phyloP scores from a whole-genome alignment of 768 basidiomycete species.

The Lepiota subincarnata region DNA sequence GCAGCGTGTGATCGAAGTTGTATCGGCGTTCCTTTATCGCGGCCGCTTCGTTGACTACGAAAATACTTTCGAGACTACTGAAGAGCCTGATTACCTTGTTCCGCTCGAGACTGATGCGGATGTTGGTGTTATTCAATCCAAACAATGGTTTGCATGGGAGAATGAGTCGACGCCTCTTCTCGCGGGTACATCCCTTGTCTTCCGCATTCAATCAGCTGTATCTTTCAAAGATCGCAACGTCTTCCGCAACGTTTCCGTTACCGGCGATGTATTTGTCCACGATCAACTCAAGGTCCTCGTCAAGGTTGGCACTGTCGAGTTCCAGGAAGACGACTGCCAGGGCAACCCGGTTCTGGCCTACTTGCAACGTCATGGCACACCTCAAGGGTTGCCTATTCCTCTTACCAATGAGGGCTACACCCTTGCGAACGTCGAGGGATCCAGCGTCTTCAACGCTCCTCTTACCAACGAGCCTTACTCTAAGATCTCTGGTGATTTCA shows the following conservation, averaged over 20 bases:
- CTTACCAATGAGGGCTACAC: constrained; percentile 87
- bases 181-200: constrained; percentile 80
- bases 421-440: constrained; percentile 56
- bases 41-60: constrained; percentile 91
- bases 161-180: constrained; percentile 74
- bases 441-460: constrained; percentile 75
- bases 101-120: constrained; percentile 69
- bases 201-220: constrained; percentile 84
- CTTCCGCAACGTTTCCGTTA: constrained; percentile 75
- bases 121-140: constrained; percentile 88
- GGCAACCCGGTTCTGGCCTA: constrained; percentile 95
- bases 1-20: constrained; percentile 85
- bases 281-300: constrained; percentile 85
- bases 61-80: constrained; percentile 92
- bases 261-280: constrained; percentile 83
- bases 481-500: constrained; percentile 94
- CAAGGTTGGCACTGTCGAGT: constrained; percentile 85
- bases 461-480: constrained; percentile 95
- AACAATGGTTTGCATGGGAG: constrained; percentile 98
- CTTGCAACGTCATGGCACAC: constrained; percentile 83
- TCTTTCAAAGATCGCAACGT: constrained; percentile 89
- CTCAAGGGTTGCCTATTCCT: constrained; percentile 72
- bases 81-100: constrained; percentile 87
- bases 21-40: constrained; percentile 95
- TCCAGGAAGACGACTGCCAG: constrained; percentile 79